Evolutionary conservation across 2,329 filamentous ascomycete species (phyloP).

Genomic region (Epichloe bromicola): DNA sequence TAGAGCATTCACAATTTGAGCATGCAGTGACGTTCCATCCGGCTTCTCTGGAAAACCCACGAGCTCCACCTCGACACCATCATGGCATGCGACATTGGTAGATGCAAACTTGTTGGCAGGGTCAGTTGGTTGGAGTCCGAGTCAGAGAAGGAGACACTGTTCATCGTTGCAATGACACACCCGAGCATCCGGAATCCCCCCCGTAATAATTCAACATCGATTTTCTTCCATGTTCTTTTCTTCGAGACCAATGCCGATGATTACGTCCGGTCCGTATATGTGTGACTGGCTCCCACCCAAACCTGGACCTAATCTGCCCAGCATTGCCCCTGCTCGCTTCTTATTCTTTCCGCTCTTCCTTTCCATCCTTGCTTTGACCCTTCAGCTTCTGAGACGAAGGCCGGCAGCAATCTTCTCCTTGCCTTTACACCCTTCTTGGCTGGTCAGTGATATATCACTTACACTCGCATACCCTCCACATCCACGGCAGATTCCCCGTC

Average conservation of each 20-base stretch:
- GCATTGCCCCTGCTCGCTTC: neutral
- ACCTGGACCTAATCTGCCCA: neutral
- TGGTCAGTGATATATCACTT: neutral
- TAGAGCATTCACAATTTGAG: neutral
- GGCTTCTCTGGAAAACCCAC: constrained; percentile 1
- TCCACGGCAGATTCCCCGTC: constrained; percentile 10
- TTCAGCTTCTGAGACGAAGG: neutral
- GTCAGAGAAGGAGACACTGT: neutral
- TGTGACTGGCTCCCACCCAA: neutral
- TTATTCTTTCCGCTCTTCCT: neutral
- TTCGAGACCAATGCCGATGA: neutral
- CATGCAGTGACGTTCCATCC: constrained; percentile 15
- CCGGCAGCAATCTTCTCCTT: neutral
- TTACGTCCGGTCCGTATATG: neutral
- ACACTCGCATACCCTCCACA: neutral
- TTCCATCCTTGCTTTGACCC: neutral
- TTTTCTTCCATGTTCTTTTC: neutral
- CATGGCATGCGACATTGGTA: neutral
- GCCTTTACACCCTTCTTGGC: neutral
- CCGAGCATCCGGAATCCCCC: too few relatives aligned
- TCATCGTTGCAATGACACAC: neutral
- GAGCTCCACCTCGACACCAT: constrained; percentile 1
- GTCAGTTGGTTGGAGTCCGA: too few relatives aligned
- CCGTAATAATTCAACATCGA: too few relatives aligned
- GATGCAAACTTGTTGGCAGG: too few relatives aligned